phyloP scores from a whole-genome alignment of 1,284 basidiomycete genomes.

The Trametes pubescens region DNA sequence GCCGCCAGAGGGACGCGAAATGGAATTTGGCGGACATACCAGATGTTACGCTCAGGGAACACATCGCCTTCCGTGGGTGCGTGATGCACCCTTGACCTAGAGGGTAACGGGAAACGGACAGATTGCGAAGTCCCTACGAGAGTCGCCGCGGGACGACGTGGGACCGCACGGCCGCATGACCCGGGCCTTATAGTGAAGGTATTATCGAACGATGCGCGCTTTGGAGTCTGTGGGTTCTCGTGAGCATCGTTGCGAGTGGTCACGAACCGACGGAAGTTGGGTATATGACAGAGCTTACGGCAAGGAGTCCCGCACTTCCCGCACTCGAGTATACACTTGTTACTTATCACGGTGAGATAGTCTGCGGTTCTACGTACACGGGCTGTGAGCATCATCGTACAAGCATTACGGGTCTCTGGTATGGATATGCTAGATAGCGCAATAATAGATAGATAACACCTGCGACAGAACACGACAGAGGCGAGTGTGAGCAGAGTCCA shows the following conservation, averaged over 20 bases:
- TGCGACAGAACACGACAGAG: background rate
- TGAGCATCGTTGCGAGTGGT: background rate
- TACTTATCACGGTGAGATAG: background rate
- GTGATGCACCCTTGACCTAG: background rate
- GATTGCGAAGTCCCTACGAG: background rate
- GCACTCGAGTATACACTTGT: background rate
- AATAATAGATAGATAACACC: background rate
- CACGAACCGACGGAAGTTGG: background rate
- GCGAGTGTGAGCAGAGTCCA: slow-evolving; percentile 1
- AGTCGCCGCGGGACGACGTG: slow-evolving; percentile 5
- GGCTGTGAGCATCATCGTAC: slow-evolving; percentile 8
- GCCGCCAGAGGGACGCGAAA: background rate
- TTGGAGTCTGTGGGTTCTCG: background rate
- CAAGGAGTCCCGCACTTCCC: slow-evolving; percentile 12
- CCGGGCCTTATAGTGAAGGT: background rate
- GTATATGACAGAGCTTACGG: background rate
- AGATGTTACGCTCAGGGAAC: background rate
- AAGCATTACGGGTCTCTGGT: background rate
- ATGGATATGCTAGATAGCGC: background rate
- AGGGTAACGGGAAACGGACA: background rate
- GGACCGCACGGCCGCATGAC: slow-evolving; percentile 14
- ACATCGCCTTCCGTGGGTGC: background rate
- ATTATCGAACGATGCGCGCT: background rate
- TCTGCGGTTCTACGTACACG: background rate
- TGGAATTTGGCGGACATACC: background rate